Evolutionary conservation across 345 rosid species (phyloP).

Genomic region (Populus euphratica): DNA sequence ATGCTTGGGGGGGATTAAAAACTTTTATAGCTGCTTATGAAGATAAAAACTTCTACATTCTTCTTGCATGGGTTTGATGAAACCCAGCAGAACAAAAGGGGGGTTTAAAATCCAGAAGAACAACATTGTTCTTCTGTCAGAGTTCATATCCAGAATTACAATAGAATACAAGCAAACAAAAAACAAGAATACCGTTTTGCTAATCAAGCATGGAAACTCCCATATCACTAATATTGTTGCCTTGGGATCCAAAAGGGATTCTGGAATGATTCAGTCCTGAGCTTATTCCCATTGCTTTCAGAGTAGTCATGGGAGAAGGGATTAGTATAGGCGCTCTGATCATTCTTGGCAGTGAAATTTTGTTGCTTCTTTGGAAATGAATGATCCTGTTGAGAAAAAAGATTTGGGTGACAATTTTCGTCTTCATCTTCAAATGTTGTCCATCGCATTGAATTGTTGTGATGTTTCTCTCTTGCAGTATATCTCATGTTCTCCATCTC

Average conservation of each 20-base stretch:
- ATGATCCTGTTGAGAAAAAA: constrained; percentile 29
- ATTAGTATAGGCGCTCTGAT: not conserved
- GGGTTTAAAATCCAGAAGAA: not conserved
- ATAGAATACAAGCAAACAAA: not conserved
- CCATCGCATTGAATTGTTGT: constrained; percentile 47
- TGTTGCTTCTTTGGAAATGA: not conserved
- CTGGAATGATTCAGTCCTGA: constrained; percentile 21
- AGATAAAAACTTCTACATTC: too few relatives aligned
- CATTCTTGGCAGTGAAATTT: not conserved
- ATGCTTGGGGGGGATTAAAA: too few relatives aligned
- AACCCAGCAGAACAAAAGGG: not conserved
- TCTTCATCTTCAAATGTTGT: constrained; percentile 53
- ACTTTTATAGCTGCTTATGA: not conserved
- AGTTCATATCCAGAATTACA: not conserved
- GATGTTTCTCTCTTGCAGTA: constrained; percentile 37
- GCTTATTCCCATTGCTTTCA: constrained; percentile 14
- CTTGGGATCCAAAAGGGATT: constrained; percentile 29
- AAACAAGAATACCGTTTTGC: not conserved
- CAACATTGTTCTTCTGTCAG: constrained; percentile 7
- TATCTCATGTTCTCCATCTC: constrained; percentile 59
- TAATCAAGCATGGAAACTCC: not conserved
- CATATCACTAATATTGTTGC: not conserved
- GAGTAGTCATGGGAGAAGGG: constrained; percentile 19
- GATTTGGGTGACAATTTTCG: constrained; percentile 56
- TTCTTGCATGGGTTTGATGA: not conserved